Conservation (phyloP, 2,329 filamentous ascomycete genomes). For the Alternaria rosae region DNA sequence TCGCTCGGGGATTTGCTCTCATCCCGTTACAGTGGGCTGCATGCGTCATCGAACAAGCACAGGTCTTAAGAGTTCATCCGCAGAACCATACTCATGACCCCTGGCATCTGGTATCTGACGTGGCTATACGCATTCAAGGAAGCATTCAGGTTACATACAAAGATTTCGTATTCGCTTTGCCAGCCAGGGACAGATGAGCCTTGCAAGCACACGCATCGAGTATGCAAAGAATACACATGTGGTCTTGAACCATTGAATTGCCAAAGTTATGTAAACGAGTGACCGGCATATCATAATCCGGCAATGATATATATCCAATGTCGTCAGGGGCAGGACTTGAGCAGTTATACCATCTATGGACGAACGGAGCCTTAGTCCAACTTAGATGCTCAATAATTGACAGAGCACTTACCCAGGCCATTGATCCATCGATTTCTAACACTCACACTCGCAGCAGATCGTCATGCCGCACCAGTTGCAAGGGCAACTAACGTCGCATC, state of each 20-base stretch:
- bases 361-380: neutral
- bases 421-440: neutral
- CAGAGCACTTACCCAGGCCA: neutral
- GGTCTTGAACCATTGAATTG: neutral
- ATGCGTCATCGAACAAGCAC: neutral
- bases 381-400: neutral
- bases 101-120: neutral
- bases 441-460: conserved; percentile 13
- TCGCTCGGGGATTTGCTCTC: neutral
- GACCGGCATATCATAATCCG: neutral
- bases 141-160: neutral
- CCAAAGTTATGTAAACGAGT: neutral
- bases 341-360: neutral
- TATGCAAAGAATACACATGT: neutral
- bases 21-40: neutral
- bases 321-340: neutral
- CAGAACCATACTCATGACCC: neutral
- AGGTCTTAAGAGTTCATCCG: neutral
- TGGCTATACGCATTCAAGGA: neutral
- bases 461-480: conserved; percentile 14
- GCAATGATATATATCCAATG: neutral
- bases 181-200: neutral
- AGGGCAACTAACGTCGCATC: conserved; percentile 8
- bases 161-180: neutral
- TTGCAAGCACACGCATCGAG: neutral